phyloP scores from a whole-genome alignment of 441 rosid species.

The Pelargonium cotyledonis region DNA sequence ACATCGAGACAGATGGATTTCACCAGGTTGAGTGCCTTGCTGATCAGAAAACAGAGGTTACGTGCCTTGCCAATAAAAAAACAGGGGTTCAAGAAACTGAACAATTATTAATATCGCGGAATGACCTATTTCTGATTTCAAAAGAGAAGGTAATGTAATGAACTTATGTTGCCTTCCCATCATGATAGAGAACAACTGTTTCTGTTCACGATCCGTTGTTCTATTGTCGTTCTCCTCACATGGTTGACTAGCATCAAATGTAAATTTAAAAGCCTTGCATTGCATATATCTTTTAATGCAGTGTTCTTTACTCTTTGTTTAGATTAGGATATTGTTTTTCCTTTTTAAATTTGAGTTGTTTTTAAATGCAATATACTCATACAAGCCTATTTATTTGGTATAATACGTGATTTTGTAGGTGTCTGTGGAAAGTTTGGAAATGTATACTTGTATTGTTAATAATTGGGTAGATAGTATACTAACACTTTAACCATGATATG shows the following conservation, averaged over 20 bases:
- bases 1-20: slow-evolving; percentile 65
- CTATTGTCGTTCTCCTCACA: neutral
- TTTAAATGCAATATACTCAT: no score
- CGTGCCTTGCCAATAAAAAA: no score
- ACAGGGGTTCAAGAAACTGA: slow-evolving; percentile 33
- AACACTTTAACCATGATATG: neutral
- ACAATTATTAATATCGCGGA: slow-evolving; percentile 46
- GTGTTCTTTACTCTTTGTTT: no score
- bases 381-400: no score
- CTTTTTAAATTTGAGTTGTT: no score
- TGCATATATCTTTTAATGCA: neutral
- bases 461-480: neutral
- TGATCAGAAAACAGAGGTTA: slow-evolving; percentile 47
- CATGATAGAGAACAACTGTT: slow-evolving; percentile 1
- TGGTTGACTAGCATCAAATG: slow-evolving; percentile 1
- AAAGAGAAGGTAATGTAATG: slow-evolving; percentile 56
- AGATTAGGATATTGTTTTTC: no score
- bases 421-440: no score
- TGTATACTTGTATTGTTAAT: no score
- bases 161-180: neutral
- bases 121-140: slow-evolving; percentile 78
- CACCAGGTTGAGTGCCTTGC: no score
- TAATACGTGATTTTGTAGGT: no score
- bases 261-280: neutral
- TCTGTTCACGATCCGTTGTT: neutral